Conservation (phyloP, 1,139 yeast species). For the Magnusiomyces sp. region DNA sequence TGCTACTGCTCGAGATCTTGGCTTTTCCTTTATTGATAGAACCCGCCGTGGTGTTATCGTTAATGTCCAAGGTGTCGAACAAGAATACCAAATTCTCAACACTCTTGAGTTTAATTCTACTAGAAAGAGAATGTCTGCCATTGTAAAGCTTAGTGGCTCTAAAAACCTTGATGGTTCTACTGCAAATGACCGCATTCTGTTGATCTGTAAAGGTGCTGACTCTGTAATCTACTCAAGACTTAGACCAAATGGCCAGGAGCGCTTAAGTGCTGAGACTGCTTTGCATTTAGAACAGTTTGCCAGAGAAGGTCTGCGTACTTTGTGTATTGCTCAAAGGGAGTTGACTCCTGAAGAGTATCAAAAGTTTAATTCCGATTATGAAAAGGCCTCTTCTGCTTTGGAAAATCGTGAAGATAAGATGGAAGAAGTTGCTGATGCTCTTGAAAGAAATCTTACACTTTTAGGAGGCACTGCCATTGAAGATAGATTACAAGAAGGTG, state of each 20-base stretch:
- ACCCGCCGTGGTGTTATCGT: conserved; percentile 61
- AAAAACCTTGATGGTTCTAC: too few species aligned
- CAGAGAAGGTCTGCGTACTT: conserved; percentile 88
- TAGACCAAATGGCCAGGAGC: conserved; percentile 40
- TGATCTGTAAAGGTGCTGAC: conserved; percentile 92
- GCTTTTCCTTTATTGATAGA: conserved; percentile 69
- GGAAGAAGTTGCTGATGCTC: conserved; percentile 66
- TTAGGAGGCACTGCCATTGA: conserved; percentile 96
- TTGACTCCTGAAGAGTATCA: conserved; percentile 51
- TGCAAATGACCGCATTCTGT: conserved; percentile 43
- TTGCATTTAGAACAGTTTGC: conserved; percentile 82
- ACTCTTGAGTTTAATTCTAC: conserved; percentile 82
- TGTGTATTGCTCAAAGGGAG: conserved; percentile 81
- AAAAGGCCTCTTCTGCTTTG: conserved; percentile 61
- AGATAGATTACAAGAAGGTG: conserved; percentile 89
- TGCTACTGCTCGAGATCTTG: conserved; percentile 83
- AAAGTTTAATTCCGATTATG: conserved; percentile 61
- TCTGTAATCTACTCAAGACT: conserved; percentile 77
- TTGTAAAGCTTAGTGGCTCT: conserved; percentile 49
- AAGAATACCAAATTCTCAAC: conserved; percentile 63
- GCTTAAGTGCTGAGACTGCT: conserved; percentile 41
- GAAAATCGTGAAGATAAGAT: conserved; percentile 68
- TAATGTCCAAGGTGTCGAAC: conserved; percentile 62
- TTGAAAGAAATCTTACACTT: conserved; percentile 61
- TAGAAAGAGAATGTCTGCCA: conserved; percentile 94